These are phyloP conservation scores for Osmanthus fragrans DNA, from an alignment of 257 asterid genomes.

Conservation along the genomic window DNA sequence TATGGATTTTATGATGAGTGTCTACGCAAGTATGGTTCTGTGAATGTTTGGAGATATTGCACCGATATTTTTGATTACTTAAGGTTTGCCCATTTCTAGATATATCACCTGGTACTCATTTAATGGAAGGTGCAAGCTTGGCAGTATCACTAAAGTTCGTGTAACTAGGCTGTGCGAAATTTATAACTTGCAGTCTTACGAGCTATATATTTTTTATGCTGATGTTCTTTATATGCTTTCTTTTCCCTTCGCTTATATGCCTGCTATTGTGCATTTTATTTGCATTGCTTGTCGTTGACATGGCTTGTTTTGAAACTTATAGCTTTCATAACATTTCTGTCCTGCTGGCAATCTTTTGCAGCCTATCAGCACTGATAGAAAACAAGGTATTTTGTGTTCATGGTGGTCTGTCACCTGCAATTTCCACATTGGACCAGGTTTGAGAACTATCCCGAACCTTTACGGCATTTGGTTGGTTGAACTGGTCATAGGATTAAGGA, in stretches of 20 bases:
- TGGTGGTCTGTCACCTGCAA: conserved; percentile 94
- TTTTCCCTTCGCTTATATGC: conserved; percentile 1
- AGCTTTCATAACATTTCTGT: conserved; percentile 17
- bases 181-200: neutral
- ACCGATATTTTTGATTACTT: conserved; percentile 92
- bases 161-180: neutral
- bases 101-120: conserved; percentile 11
- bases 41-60: conserved; percentile 98
- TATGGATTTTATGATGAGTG: conserved; percentile 99
- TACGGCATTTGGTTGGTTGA: neutral
- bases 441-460: conserved; percentile 13
- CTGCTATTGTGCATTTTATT: neutral
- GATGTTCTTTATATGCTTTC: neutral
- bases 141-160: neutral
- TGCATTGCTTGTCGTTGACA: neutral
- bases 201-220: neutral
- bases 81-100: conserved; percentile 56
- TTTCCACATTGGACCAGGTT: conserved; percentile 93
- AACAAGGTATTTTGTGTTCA: conserved; percentile 90
- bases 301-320: conserved; percentile 15
- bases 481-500: neutral
- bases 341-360: conserved; percentile 41
- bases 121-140: conserved; percentile 12
- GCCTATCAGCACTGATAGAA: conserved; percentile 93
- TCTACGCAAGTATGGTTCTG: conserved; percentile 88